Percentiles rank a stretch among this genome's conserved stretches.
Evolutionary conservation across 257 asterid species (phyloP).

Genomic region (Nicotiana sylvestris): DNA sequence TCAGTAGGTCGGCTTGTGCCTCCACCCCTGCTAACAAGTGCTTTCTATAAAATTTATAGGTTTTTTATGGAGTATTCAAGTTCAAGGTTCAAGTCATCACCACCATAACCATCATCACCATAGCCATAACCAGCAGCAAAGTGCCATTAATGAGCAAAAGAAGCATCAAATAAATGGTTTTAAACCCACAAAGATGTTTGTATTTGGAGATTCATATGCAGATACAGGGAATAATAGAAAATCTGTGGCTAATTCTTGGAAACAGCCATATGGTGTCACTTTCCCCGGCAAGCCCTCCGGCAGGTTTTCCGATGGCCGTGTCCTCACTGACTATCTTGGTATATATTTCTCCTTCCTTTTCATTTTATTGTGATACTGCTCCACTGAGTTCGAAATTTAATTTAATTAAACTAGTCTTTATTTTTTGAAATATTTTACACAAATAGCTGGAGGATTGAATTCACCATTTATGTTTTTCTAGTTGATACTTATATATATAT

Average conservation of each 20-base stretch:
- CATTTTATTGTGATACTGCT: too few relatives aligned
- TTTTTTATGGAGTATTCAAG: constrained; percentile 14
- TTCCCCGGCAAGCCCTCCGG: constrained; percentile 97
- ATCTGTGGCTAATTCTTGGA: constrained; percentile 60
- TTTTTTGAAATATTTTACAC: too few relatives aligned
- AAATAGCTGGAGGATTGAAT: too few relatives aligned
- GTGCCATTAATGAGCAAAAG: constrained; percentile 6
- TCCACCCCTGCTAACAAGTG: too few relatives aligned
- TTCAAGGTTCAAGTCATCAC: neutral
- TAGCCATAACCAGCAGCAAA: neutral
- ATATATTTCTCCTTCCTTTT: neutral
- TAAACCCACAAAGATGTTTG: constrained; percentile 59
- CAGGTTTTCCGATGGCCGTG: constrained; percentile 85
- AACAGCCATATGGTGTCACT: constrained; percentile 70
- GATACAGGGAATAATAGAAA: constrained; percentile 79
- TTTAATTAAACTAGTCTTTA: too few relatives aligned
- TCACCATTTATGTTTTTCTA: too few relatives aligned
- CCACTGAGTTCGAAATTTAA: too few relatives aligned
- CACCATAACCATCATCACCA: constrained; percentile 15
- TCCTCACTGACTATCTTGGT: constrained; percentile 87
- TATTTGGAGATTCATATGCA: constrained; percentile 89
- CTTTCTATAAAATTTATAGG: constrained; percentile 17
- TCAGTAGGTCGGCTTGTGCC: too few relatives aligned
- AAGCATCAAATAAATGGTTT: constrained; percentile 9
- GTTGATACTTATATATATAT: too few relatives aligned